Evolutionary conservation across 2,329 filamentous ascomycete species (phyloP), one percentile per base, ranked within the genome.

Genomic region (Aspergillus ustus): DNA sequence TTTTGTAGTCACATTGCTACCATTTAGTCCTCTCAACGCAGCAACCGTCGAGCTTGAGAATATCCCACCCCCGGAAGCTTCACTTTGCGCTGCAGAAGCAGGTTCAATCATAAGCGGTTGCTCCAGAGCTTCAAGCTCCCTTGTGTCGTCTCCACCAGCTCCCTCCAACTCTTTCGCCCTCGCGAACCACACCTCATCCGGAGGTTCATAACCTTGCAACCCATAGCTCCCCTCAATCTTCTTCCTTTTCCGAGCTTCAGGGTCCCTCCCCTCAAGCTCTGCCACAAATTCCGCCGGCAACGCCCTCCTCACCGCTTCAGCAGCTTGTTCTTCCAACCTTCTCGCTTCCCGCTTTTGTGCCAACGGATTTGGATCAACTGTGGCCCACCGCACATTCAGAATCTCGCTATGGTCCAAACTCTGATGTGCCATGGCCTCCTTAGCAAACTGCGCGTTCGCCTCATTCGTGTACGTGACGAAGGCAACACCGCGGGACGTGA

Each of bases 391-490:
- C 52, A 99, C 93, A 76, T 99, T 99, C 28, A 99, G 81, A 22
- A 97, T 89, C 78, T 99, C 95, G 65, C 88, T 89, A 76, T 98
- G 90, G 71, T 99, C 95, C 29, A 99, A 82, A 0, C 88, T 87
- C 79, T 99, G 95, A 73, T 97, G 92, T 5, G 92, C 91, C 94
- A 99, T 98, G 0, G 95, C 91, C 77, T 97, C 93, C 74, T 94
- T 94, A 3, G 93, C 93, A 70, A 97, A 97, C 74, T 96, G 90
- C 2, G 91, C 89, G 70, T 95, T 96, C 46, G 91, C 89, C 73
- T 97, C 91, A 74, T 97, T 97, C 25, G 87, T 85, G 74, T 98
- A 98, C 9, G 96, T 99, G 59, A 99, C 89, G 75, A 99, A 99
- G 0, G 89, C 96, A 20, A 99, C 95, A 58, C 95, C 96, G 45